Percentiles rank a stretch among this genome's conserved stretches.
Conservation (phyloP, 2,329 filamentous ascomycete species). For the Ophiostoma pallidulum region DNA sequence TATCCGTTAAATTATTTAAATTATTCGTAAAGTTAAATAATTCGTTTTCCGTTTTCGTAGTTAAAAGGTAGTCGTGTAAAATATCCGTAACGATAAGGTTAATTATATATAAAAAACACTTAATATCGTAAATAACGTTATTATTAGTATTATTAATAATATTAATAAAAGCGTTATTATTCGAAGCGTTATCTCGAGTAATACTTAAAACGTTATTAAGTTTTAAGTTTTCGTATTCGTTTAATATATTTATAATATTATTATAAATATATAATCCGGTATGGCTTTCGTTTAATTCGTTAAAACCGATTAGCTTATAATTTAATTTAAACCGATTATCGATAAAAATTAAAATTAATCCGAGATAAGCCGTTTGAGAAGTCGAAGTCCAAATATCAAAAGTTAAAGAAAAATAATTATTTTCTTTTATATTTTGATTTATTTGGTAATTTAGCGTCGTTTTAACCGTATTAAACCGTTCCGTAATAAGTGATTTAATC, state of each 20-base stretch:
- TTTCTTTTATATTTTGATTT: background rate
- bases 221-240: background rate
- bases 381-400: background rate
- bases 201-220: background rate
- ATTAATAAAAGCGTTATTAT: background rate
- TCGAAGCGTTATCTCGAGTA: background rate
- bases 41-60: background rate
- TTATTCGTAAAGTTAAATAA: constrained; percentile 1
- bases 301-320: constrained; percentile 1
- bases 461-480: background rate
- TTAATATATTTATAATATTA: background rate
- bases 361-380: background rate
- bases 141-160: background rate
- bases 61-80: background rate
- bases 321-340: background rate
- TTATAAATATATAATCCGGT: background rate
- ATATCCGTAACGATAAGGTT: background rate
- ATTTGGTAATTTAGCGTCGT: background rate
- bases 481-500: background rate
- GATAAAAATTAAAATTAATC: background rate
- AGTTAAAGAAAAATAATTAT: background rate
- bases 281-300: background rate
- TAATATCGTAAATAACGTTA: background rate
- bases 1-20: background rate
- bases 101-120: background rate